Evolutionary conservation across 73 alveolate genomes (phyloP).

Genomic region (Durusdinium trenchii): DNA sequence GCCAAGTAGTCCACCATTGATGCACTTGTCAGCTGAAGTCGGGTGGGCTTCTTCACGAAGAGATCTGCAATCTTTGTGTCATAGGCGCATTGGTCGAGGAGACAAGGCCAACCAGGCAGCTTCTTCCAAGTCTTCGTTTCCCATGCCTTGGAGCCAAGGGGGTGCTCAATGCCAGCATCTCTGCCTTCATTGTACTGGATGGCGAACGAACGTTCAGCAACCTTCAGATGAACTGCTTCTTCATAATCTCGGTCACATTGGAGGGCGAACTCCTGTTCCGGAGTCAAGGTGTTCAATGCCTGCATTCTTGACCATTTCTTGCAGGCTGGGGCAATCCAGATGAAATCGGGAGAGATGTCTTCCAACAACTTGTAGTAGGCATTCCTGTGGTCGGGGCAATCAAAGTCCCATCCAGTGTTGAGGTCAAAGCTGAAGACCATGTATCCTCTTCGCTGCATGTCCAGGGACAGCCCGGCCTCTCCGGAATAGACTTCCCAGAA

Average conservation of each 20-base stretch:
- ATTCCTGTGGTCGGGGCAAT: background rate
- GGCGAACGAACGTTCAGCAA: background rate
- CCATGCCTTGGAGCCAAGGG: background rate
- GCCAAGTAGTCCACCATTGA: background rate
- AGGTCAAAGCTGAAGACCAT: background rate
- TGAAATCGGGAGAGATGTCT: background rate
- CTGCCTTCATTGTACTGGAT: background rate
- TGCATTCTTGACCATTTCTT: background rate
- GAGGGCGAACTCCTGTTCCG: background rate
- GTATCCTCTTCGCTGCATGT: background rate
- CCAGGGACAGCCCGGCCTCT: background rate
- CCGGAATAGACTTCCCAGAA: background rate
- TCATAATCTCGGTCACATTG: background rate
- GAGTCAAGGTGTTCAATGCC: background rate
- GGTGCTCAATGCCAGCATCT: background rate
- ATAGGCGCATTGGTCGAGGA: slow-evolving; percentile 1
- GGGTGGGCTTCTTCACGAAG: background rate
- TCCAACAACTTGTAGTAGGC: background rate
- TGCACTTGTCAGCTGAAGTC: background rate
- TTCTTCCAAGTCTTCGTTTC: background rate
- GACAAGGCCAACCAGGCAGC: background rate
- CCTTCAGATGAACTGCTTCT: background rate
- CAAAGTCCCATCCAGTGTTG: background rate
- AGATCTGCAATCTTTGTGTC: background rate
- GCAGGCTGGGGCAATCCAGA: background rate